Evolutionary conservation across 441 rosid species (phyloP).

Genomic region (Populus tomentosa): DNA sequence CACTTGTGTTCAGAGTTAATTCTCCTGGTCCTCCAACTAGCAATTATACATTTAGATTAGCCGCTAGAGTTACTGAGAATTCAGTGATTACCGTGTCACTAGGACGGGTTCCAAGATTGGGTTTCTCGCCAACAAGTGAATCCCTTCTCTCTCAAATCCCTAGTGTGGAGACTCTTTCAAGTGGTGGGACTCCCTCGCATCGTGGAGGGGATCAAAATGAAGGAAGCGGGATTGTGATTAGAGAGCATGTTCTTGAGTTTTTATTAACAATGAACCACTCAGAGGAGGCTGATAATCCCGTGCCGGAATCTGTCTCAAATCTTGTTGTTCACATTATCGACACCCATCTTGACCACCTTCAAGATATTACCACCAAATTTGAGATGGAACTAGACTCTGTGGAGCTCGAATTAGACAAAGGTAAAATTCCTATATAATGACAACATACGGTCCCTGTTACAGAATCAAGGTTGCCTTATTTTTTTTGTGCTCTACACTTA

Average conservation of each 20-base stretch:
- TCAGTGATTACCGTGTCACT: constrained; percentile 91
- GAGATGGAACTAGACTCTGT: constrained; percentile 91
- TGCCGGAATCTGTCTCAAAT: constrained; percentile 73
- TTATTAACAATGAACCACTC: constrained; percentile 92
- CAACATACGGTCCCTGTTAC: neutral
- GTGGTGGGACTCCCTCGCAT: constrained; percentile 28
- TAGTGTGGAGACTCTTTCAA: constrained; percentile 43
- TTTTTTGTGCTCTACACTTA: too few species aligned
- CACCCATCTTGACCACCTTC: constrained; percentile 89
- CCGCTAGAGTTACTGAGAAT: constrained; percentile 81
- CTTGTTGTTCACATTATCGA: constrained; percentile 84
- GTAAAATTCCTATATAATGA: constrained; percentile 10
- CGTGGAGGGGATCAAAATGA: constrained; percentile 46
- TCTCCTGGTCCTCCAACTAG: constrained; percentile 87
- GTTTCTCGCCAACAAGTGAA: constrained; percentile 70
- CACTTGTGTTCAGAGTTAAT: constrained; percentile 92
- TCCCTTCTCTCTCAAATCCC: constrained; percentile 92
- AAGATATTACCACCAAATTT: constrained; percentile 76
- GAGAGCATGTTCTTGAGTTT: constrained; percentile 95
- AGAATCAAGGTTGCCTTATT: neutral
- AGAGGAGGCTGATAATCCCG: constrained; percentile 96
- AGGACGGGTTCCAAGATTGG: constrained; percentile 86
- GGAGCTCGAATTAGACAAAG: constrained; percentile 45
- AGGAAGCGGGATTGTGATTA: constrained; percentile 62
- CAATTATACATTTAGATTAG: constrained; percentile 72